These are phyloP conservation scores for Effrenium voratum DNA, from an alignment of 73 alveolate species.

Conservation along the genomic window DNA sequence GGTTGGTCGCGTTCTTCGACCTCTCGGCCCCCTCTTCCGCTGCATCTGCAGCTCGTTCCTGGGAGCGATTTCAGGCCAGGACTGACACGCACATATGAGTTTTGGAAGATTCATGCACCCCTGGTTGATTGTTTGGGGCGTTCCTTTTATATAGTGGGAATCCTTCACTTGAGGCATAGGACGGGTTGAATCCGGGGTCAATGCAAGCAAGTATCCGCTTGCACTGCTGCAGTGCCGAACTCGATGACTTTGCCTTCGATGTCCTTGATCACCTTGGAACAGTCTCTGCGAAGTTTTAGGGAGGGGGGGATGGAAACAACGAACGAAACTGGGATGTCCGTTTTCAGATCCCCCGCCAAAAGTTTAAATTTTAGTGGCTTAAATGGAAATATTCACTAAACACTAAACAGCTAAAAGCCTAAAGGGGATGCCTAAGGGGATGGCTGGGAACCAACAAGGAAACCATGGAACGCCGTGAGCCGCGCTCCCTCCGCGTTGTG, in stretches of 20 bases:
- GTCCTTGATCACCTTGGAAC: conserved; percentile 59
- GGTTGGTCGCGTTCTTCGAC: conserved; percentile 49
- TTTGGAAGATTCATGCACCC: background rate
- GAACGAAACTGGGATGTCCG: background rate
- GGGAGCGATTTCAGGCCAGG: background rate
- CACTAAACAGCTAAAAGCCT: too few relatives aligned
- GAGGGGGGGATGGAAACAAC: background rate
- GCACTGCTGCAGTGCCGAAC: conserved; percentile 57
- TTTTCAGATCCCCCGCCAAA: too few relatives aligned
- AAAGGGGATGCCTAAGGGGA: too few relatives aligned
- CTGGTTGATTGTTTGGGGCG: background rate
- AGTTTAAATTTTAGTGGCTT: too few relatives aligned
- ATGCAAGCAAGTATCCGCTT: conserved; percentile 43
- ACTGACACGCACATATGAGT: background rate
- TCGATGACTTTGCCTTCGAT: conserved; percentile 52
- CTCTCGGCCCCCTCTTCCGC: conserved; percentile 39
- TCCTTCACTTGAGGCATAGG: background rate
- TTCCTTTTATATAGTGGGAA: background rate
- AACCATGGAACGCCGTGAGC: background rate
- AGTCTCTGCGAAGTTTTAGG: background rate
- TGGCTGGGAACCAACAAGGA: too few relatives aligned
- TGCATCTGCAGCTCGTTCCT: conserved; percentile 35
- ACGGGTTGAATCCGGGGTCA: too few relatives aligned
- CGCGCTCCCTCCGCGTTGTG: too few relatives aligned
- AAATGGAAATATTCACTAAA: too few relatives aligned